Percentiles rank a stretch among this genome's conserved stretches.
phyloP scores from a whole-genome alignment of 345 rosid species.

The Syzygium aromaticum region DNA sequence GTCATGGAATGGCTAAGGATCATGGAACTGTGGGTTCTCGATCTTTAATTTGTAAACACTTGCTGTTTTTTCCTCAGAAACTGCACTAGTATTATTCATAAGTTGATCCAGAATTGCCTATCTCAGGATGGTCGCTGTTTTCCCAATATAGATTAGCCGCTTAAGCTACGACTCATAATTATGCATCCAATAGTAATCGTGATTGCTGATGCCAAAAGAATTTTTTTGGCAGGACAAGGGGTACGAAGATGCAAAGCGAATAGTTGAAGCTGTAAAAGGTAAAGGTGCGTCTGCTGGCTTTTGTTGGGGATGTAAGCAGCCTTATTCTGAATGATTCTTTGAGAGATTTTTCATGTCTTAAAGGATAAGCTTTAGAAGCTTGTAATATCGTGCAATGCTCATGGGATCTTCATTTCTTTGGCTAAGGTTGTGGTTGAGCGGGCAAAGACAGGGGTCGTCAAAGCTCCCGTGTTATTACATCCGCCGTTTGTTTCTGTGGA shows the following conservation, averaged over 20 bases:
- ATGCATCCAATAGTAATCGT: neutral
- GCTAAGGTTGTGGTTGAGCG: neutral
- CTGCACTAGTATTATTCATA: neutral
- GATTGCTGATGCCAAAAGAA: neutral
- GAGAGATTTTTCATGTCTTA: neutral
- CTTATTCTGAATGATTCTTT: neutral
- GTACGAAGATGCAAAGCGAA: neutral
- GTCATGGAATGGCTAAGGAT: neutral
- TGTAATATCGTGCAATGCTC: neutral
- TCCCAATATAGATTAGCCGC: neutral
- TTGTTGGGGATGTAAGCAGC: conserved; percentile 16
- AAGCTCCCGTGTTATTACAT: neutral
- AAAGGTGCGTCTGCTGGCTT: conserved; percentile 20
- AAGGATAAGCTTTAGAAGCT: neutral
- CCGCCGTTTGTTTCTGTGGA: neutral
- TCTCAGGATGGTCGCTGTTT: neutral
- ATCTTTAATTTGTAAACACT: neutral
- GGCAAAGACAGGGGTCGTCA: neutral
- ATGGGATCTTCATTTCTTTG: neutral
- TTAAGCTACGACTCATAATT: neutral
- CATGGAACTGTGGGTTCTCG: neutral
- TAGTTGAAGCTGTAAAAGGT: conserved; percentile 9
- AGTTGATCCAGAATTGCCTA: neutral
- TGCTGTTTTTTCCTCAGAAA: neutral
- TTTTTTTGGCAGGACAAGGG: neutral